Conservation (phyloP, 2,329 filamentous ascomycete species). For the Beauveria varroae region DNA sequence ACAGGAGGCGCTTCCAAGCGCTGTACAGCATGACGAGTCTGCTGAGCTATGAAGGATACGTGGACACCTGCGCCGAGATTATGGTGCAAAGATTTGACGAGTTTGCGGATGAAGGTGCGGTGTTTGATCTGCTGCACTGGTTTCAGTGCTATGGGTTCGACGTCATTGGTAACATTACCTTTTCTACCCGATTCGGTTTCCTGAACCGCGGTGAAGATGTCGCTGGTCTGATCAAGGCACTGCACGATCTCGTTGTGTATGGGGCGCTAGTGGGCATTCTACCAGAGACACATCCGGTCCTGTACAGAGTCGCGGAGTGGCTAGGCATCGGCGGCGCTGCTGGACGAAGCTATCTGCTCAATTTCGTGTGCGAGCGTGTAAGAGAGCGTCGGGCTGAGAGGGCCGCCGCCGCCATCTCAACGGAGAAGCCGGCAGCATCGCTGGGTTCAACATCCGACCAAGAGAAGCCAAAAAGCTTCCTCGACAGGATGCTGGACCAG, state of each 20-base stretch:
- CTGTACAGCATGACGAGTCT: conserved; percentile 41
- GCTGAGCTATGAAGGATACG: conserved; percentile 40
- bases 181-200: conserved; percentile 32
- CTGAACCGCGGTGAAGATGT: conserved; percentile 39
- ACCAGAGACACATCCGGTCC: conserved; percentile 12
- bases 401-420: conserved; percentile 1
- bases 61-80: conserved; percentile 37
- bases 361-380: conserved; percentile 24
- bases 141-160: conserved; percentile 43
- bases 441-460: conserved; percentile 9
- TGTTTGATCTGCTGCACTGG: conserved; percentile 30
- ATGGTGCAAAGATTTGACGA: conserved; percentile 30
- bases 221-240: conserved; percentile 28
- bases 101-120: conserved; percentile 21
- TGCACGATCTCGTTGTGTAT: conserved; percentile 19
- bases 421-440: conserved; percentile 5
- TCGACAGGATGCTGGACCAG: conserved; percentile 24
- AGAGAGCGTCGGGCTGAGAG: conserved; percentile 13
- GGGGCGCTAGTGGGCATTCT: conserved; percentile 19
- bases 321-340: conserved; percentile 15
- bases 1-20: conserved; percentile 32
- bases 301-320: conserved; percentile 16
- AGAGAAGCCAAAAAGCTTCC: conserved; percentile 13
- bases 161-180: conserved; percentile 44
- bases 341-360: conserved; percentile 21